Conservation (phyloP, 192 early-diverging fungal genomes). For the Linnemannia elongata region DNA sequence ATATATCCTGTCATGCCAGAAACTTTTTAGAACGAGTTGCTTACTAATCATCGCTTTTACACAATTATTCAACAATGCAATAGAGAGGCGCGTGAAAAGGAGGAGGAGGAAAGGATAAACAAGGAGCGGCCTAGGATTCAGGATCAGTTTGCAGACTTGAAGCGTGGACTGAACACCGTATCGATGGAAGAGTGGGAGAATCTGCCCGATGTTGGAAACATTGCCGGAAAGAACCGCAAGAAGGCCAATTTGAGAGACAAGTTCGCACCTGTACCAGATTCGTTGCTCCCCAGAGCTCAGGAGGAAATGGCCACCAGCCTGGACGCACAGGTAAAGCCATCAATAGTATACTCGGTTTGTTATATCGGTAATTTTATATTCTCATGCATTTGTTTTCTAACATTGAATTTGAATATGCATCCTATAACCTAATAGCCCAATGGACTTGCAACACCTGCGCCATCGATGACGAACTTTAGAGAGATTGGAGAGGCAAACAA, state of each 20-base stretch:
- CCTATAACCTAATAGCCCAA: slow-evolving; percentile 47
- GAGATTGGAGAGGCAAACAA: slow-evolving; percentile 95
- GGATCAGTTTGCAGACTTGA: slow-evolving; percentile 92
- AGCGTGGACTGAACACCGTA: slow-evolving; percentile 83
- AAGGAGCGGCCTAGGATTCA: slow-evolving; percentile 86
- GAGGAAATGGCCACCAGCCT: slow-evolving; percentile 69
- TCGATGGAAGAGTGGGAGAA: slow-evolving; percentile 91
- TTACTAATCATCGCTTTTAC: not conserved
- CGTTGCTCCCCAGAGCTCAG: slow-evolving; percentile 65
- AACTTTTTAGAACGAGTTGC: not conserved
- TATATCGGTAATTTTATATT: not conserved
- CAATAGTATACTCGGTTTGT: not conserved
- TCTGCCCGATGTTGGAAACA: slow-evolving; percentile 84
- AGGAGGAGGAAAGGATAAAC: slow-evolving; percentile 74
- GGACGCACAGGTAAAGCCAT: slow-evolving; percentile 69
- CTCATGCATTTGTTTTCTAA: not conserved
- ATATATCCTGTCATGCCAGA: not conserved
- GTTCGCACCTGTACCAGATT: slow-evolving; percentile 76
- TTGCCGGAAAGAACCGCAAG: slow-evolving; percentile 85
- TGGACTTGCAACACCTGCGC: slow-evolving; percentile 72
- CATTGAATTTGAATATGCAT: not conserved
- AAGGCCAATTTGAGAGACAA: slow-evolving; percentile 69
- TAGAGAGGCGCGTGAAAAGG: slow-evolving; percentile 81
- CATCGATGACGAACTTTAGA: slow-evolving; percentile 87
- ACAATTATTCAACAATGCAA: not conserved